Percentiles rank a stretch among this genome's conserved stretches.
Conservation (phyloP, 805 yeast genomes). For the Myxozyma vanderwaltii region DNA sequence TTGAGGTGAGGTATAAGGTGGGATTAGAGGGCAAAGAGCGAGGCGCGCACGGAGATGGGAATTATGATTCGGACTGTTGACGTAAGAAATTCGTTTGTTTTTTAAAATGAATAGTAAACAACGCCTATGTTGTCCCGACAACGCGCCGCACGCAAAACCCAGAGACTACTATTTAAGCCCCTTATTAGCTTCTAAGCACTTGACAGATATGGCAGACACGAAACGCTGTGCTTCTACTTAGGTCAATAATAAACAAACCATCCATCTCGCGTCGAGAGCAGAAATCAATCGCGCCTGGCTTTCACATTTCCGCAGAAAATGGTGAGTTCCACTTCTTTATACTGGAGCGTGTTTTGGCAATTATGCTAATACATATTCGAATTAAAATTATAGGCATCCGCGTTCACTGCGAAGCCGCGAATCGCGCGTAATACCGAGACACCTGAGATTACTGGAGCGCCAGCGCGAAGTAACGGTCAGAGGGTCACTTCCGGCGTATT, state of each 20-base stretch:
- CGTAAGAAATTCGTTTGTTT: not conserved
- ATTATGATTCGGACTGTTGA: not conserved
- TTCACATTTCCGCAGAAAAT: not conserved
- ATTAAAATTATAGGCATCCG: not conserved
- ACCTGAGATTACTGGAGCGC: not conserved
- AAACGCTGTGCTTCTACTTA: too few species aligned
- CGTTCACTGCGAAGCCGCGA: not conserved
- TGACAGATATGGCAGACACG: too few species aligned
- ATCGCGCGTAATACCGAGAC: not conserved
- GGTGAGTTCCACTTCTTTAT: not conserved
- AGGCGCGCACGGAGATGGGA: not conserved
- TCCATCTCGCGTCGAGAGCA: not conserved
- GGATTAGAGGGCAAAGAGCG: not conserved
- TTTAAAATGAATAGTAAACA: not conserved
- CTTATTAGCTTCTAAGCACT: not conserved
- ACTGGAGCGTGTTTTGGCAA: too few species aligned
- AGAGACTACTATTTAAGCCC: not conserved
- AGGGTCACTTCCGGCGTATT: conserved; percentile 30
- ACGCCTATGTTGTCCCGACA: conserved; percentile 8
- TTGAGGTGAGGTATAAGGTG: too few species aligned
- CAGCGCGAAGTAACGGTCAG: not conserved
- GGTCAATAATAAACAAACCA: conserved; percentile 1
- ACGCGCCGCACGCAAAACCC: conserved; percentile 6
- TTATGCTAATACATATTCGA: too few species aligned
- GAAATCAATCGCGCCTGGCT: not conserved